Conservation (phyloP, 1,284 basidiomycete species). For the Moniliella sp. region DNA sequence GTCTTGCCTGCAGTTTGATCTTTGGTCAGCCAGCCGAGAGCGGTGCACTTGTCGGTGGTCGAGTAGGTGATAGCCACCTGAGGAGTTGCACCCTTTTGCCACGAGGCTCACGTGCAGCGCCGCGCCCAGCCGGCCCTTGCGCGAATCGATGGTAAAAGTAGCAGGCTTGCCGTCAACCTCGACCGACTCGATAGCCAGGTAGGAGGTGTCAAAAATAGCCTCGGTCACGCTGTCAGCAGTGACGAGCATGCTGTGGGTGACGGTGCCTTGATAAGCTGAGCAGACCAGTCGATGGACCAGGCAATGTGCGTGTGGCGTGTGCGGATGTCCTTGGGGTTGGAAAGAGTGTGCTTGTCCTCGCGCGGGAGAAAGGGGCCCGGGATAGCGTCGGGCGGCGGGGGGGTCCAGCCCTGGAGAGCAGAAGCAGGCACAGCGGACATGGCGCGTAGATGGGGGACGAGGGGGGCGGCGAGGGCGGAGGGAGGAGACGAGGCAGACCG, state of each 20-base stretch:
- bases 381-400: no score
- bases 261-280: slow-evolving; percentile 48
- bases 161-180: slow-evolving; percentile 41
- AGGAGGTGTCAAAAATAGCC: slow-evolving; percentile 58
- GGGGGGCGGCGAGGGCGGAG: no score
- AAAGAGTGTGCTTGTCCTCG: slow-evolving; percentile 22
- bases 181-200: slow-evolving; percentile 47
- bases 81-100: slow-evolving; percentile 14
- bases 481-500: no score
- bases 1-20: slow-evolving; percentile 69
- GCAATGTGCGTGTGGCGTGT: slow-evolving; percentile 40
- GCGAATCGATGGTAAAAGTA: slow-evolving; percentile 37
- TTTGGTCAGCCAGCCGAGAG: slow-evolving; percentile 78
- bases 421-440: no score
- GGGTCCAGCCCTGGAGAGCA: no score
- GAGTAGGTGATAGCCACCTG: slow-evolving; percentile 31
- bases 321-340: slow-evolving; percentile 18
- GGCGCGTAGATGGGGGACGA: no score
- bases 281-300: slow-evolving; percentile 61
- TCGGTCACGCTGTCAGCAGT: slow-evolving; percentile 44
- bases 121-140: slow-evolving; percentile 37
- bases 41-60: slow-evolving; percentile 56
- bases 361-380: no score
- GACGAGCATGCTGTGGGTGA: slow-evolving; percentile 46
- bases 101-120: slow-evolving; percentile 35